Percentiles rank a stretch among this genome's conserved stretches.
phyloP scores from a whole-genome alignment of 345 rosid genomes.

The Brassica carinata region DNA sequence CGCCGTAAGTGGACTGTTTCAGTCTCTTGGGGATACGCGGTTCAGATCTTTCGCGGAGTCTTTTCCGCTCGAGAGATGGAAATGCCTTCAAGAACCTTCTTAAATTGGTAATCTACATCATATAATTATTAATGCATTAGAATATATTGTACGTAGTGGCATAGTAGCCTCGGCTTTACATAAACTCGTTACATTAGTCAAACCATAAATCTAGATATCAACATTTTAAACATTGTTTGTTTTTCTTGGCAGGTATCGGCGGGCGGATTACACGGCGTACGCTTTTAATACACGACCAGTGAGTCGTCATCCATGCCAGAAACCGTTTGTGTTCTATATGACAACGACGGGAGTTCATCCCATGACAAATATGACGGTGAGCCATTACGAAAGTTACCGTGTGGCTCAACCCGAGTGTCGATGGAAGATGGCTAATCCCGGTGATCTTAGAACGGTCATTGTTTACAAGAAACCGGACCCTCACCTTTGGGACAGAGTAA shows the following conservation, averaged over 20 bases:
- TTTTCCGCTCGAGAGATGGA: constrained; percentile 91
- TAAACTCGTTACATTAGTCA: background rate
- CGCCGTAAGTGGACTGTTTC: constrained; percentile 76
- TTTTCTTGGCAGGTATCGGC: constrained; percentile 38
- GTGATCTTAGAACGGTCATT: constrained; percentile 44
- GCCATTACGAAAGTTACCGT: constrained; percentile 57
- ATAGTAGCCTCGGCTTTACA: background rate
- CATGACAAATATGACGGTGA: constrained; percentile 57
- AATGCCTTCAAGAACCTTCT: constrained; percentile 96
- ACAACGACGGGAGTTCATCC: constrained; percentile 53
- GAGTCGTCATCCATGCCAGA: constrained; percentile 89
- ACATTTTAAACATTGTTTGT: background rate
- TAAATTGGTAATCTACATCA: constrained; percentile 69
- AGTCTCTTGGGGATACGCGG: constrained; percentile 92
- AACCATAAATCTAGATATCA: constrained; percentile 6
- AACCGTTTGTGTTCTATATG: constrained; percentile 86
- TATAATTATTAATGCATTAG: constrained; percentile 18
- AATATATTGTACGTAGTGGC: constrained; percentile 5
- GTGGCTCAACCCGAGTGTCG: constrained; percentile 67
- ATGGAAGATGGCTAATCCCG: constrained; percentile 93
- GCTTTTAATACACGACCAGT: constrained; percentile 97
- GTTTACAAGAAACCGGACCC: constrained; percentile 81
- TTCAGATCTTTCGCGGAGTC: constrained; percentile 80
- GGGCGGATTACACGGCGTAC: constrained; percentile 89
- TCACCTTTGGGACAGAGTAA: constrained; percentile 79